phyloP scores from a whole-genome alignment of 805 yeast species.

The Nakazawaea populi region DNA sequence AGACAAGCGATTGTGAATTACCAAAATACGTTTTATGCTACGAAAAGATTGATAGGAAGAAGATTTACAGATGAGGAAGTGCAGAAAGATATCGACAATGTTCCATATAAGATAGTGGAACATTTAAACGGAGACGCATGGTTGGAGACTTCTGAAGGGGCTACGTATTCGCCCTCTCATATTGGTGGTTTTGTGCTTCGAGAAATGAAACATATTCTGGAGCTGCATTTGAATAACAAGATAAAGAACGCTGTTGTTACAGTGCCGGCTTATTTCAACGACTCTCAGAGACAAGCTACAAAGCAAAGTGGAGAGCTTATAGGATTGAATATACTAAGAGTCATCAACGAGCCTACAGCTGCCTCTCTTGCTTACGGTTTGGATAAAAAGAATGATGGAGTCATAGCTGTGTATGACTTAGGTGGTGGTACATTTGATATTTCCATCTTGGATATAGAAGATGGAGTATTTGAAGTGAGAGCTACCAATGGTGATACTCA shows the following conservation, averaged over 20 bases:
- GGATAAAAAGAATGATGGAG: slow-evolving; percentile 58
- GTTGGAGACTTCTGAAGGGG: slow-evolving; percentile 80
- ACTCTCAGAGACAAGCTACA: slow-evolving; percentile 86
- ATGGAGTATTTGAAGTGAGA: slow-evolving; percentile 95
- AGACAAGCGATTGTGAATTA: slow-evolving; percentile 95
- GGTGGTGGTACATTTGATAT: slow-evolving; percentile 99
- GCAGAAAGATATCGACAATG: slow-evolving; percentile 80
- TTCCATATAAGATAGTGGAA: slow-evolving; percentile 87
- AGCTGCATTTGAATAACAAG: slow-evolving; percentile 67
- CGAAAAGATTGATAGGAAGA: slow-evolving; percentile 92
- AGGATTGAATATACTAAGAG: slow-evolving; percentile 82
- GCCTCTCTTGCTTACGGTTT: slow-evolving; percentile 92
- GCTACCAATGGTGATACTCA: slow-evolving; percentile 94
- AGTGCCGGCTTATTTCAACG: slow-evolving; percentile 86
- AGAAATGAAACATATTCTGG: slow-evolving; percentile 96
- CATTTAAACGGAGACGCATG: slow-evolving; percentile 94
- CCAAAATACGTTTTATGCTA: slow-evolving; percentile 88
- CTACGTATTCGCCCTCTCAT: slow-evolving; percentile 89
- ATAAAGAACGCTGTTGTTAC: slow-evolving; percentile 87
- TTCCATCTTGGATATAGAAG: slow-evolving; percentile 90
- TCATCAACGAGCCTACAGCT: slow-evolving; percentile 85
- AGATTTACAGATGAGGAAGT: slow-evolving; percentile 87
- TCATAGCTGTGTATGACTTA: slow-evolving; percentile 90
- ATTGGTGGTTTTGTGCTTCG: slow-evolving; percentile 88
- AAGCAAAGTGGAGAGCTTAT: slow-evolving; percentile 95